Percentiles rank a stretch among this genome's conserved stretches.
Conservation (phyloP, 73 alveolate species). For the Stentor coeruleus region DNA sequence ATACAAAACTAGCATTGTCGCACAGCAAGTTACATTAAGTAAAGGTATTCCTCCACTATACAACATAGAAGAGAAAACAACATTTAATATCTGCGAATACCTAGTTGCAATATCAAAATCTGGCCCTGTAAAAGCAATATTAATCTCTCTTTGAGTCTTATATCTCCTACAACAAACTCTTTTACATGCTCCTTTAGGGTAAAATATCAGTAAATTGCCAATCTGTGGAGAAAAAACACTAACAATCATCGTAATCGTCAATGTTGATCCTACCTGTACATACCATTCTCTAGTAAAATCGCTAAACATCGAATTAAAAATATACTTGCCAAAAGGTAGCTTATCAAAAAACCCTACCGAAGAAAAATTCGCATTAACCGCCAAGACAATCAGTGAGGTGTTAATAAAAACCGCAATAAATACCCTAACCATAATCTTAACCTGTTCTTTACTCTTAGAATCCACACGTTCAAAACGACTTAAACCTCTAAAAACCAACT, state of each 20-base stretch:
- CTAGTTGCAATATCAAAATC: conserved; percentile 53
- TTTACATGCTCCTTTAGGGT: conserved; percentile 6
- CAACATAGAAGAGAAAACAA: conserved; percentile 35
- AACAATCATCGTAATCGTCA: neutral
- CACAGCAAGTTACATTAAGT: conserved; percentile 31
- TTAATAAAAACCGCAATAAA: neutral
- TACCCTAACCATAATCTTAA: neutral
- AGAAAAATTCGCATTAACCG: conserved; percentile 27
- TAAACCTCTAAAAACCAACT: neutral
- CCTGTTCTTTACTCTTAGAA: neutral
- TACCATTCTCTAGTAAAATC: conserved; percentile 10
- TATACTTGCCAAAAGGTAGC: conserved; percentile 13
- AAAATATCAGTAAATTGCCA: no score
- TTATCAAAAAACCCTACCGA: conserved; percentile 29
- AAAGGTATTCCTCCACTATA: conserved; percentile 62
- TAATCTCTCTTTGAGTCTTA: conserved; percentile 44
- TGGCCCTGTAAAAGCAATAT: conserved; percentile 52
- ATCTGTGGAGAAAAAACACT: neutral
- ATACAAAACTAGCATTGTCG: conserved; percentile 35
- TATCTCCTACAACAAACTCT: conserved; percentile 33
- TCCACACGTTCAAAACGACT: neutral
- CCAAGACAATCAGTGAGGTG: neutral
- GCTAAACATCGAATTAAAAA: neutral
- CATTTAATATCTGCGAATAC: conserved; percentile 40
- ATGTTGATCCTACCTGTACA: conserved; percentile 16